phyloP scores from a whole-genome alignment of 371 early-diverging fungal genomes.

The Vairimorpha necatrix region DNA sequence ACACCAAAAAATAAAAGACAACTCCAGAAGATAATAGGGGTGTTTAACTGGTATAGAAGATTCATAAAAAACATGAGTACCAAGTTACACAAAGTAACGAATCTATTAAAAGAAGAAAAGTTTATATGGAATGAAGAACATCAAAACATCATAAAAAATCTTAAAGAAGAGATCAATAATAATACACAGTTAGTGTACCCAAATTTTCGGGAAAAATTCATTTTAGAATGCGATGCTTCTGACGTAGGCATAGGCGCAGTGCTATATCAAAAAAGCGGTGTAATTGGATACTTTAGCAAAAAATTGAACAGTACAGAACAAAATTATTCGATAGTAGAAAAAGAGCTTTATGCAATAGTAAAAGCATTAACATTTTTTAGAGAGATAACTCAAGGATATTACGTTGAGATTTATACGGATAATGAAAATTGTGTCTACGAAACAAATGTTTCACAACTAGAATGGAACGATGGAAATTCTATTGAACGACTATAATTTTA shows the following conservation, averaged over 20 bases:
- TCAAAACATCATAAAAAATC: not conserved
- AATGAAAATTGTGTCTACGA: too few species aligned
- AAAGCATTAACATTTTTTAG: constrained; percentile 26
- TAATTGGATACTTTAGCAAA: constrained; percentile 20
- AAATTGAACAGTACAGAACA: constrained; percentile 30
- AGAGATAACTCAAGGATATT: constrained; percentile 22
- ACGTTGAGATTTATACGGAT: constrained; percentile 49
- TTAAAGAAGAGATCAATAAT: not conserved
- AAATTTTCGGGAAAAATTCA: constrained; percentile 34
- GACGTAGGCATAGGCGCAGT: constrained; percentile 42
- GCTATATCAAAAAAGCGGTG: constrained; percentile 30
- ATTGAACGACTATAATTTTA: not conserved
- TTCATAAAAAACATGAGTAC: not conserved
- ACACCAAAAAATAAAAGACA: not conserved
- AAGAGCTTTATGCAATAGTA: constrained; percentile 34
- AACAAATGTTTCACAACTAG: not conserved
- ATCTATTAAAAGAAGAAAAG: not conserved
- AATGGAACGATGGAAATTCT: not conserved
- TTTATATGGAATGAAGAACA: not conserved
- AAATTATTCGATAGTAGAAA: constrained; percentile 47
- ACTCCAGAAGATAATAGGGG: not conserved
- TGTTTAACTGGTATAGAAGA: constrained; percentile 12
- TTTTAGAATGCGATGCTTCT: constrained; percentile 47
- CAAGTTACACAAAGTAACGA: not conserved
- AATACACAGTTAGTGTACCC: constrained; percentile 11